These are phyloP conservation scores for Pisolithus albus DNA, from an alignment of 768 basidiomycete genomes.

Conservation along the genomic window DNA sequence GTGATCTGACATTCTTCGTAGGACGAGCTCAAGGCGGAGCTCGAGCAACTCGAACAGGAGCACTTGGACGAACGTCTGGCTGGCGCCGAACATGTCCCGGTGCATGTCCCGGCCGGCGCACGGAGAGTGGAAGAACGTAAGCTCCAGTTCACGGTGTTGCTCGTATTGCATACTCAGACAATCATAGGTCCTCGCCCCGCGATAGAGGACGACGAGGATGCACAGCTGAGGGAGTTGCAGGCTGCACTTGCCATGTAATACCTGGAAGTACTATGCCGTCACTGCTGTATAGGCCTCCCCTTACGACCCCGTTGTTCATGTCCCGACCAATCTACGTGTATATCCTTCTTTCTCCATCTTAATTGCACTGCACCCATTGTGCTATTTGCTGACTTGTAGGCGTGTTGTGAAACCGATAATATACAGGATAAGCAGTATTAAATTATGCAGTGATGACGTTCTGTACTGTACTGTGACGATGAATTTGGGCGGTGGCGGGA, in stretches of 20 bases:
- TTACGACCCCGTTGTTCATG: slow-evolving; percentile 6
- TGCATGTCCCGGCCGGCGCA: slow-evolving; percentile 69
- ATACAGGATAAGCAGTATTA: slow-evolving; percentile 34
- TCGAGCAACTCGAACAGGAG: slow-evolving; percentile 85
- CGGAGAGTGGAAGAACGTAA: slow-evolving; percentile 41
- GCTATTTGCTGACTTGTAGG: slow-evolving; percentile 16
- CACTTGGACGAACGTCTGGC: slow-evolving; percentile 77
- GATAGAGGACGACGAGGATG: slow-evolving; percentile 88
- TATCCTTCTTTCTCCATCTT: slow-evolving; percentile 22
- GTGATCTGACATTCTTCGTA: slow-evolving; percentile 24
- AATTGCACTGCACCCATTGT: slow-evolving; percentile 20
- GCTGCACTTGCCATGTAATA: slow-evolving; percentile 77
- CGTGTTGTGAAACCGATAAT: slow-evolving; percentile 22
- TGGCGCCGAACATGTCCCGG: slow-evolving; percentile 84
- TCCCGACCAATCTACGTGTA: slow-evolving; percentile 28
- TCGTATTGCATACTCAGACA: background rate
- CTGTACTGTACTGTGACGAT: slow-evolving; percentile 16
- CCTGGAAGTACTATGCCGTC: slow-evolving; percentile 1
- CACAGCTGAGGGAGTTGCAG: slow-evolving; percentile 82
- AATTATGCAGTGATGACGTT: slow-evolving; percentile 27
- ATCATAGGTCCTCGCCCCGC: slow-evolving; percentile 19
- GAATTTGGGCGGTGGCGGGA: slow-evolving; percentile 14
- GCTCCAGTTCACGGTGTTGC: slow-evolving; percentile 17
- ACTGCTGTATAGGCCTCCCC: background rate
- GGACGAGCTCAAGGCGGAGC: slow-evolving; percentile 73